Conservation (phyloP, 257 asterid genomes). For the Catharanthus roseus region DNA sequence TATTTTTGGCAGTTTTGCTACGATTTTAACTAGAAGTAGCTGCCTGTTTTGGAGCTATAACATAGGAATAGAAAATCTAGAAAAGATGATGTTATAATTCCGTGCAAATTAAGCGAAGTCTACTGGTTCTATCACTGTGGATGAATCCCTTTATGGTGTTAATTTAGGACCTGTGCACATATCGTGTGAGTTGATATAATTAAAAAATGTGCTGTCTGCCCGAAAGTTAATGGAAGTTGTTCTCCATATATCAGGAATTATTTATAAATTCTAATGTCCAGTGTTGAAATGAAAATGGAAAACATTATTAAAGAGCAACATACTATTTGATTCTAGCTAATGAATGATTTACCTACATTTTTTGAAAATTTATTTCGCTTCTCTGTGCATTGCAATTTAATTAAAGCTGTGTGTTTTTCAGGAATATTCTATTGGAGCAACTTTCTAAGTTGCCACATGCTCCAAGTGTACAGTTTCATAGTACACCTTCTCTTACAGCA, state of each 20-base stretch:
- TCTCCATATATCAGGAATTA: background rate
- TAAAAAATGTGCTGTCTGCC: background rate
- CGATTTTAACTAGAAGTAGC: background rate
- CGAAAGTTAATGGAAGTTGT: background rate
- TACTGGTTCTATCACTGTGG: background rate
- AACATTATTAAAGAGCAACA: background rate
- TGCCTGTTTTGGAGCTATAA: background rate
- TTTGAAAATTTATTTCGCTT: background rate
- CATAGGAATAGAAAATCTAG: background rate
- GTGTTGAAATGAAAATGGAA: background rate
- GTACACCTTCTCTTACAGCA: conserved; percentile 54
- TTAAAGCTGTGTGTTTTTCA: conserved; percentile 27
- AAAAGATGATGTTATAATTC: background rate
- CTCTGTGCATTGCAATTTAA: conserved; percentile 6
- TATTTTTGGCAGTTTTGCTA: background rate
- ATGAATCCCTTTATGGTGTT: background rate
- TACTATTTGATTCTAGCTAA: background rate
- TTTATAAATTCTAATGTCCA: background rate
- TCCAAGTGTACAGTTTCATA: conserved; percentile 79
- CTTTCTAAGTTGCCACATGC: conserved; percentile 65
- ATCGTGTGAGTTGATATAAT: background rate
- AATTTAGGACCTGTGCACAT: background rate
- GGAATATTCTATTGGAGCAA: conserved; percentile 72
- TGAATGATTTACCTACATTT: background rate
- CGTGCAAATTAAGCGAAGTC: background rate